Conservation (phyloP, 2,329 filamentous ascomycete species). For the Exophiala sp. region DNA sequence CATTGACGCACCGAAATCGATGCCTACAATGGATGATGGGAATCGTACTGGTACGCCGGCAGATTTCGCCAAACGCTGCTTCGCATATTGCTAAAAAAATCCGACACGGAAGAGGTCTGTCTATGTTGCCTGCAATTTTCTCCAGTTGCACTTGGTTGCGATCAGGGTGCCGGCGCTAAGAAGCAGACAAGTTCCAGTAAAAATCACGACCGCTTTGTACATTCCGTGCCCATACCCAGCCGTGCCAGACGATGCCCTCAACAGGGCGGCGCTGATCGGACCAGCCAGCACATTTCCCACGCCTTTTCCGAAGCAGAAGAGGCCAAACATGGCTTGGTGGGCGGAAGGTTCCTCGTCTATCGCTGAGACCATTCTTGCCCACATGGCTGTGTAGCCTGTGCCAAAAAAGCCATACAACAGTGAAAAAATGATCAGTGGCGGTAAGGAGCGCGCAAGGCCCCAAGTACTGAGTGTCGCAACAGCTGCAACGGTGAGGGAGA, state of each 20-base stretch:
- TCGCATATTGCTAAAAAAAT: too few species aligned
- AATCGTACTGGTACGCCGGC: too few species aligned
- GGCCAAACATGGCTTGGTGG: slow-evolving; percentile 19
- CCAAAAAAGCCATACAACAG: slow-evolving; percentile 46
- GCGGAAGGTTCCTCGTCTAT: slow-evolving; percentile 17
- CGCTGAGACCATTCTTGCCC: slow-evolving; percentile 39
- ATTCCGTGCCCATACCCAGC: slow-evolving; percentile 15
- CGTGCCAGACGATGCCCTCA: slow-evolving; percentile 1
- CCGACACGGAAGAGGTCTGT: too few species aligned
- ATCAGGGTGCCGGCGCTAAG: slow-evolving; percentile 11
- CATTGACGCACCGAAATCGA: too few species aligned
- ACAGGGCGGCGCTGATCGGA: slow-evolving; percentile 24
- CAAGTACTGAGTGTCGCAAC: slow-evolving; percentile 45
- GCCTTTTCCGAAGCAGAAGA: slow-evolving; percentile 27
- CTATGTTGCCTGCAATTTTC: too few species aligned
- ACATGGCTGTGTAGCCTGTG: slow-evolving; percentile 42
- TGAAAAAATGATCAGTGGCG: slow-evolving; percentile 40
- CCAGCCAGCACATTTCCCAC: slow-evolving; percentile 29
- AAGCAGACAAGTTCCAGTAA: slow-evolving; percentile 26
- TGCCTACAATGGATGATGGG: too few species aligned
- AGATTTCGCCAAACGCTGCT: too few species aligned
- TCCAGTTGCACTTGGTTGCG: too few species aligned
- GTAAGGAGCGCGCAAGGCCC: slow-evolving; percentile 45
- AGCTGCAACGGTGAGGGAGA: slow-evolving; percentile 41
- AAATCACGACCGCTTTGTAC: slow-evolving; percentile 24